Base-by-base conservation (phyloP, 2,329 filamentous ascomycete species). In the Trichophaea hybrida region DNA sequence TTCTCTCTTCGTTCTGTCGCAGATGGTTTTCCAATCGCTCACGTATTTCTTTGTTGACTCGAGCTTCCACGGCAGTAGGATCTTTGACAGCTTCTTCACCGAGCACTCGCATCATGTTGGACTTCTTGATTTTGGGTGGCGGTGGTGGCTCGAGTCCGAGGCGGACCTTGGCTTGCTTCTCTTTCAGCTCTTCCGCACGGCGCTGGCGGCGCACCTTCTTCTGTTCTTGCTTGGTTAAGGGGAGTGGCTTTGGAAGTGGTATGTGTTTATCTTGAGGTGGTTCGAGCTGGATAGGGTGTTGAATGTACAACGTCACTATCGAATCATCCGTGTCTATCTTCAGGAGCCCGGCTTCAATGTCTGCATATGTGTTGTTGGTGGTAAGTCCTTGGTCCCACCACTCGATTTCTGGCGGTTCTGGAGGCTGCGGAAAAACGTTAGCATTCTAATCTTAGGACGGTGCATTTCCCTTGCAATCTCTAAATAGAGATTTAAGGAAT, bases 311-410 rank as follows among this genome's bases (percentile, higher is more conserved):
- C 1, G 91, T 96, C 61, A 98, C 82, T 68, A 97, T 91, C 55
- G 83, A 85, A 70, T 96, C 89, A n/a, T 83, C 75, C 0, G 81
- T 81, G 43, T 82, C 78, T 64, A 95, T 80, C 71, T 90, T 93
- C 61, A 93, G 75, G 48, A 80, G 82, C 0, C 79, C 75, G 60
- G 85, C 75, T 32, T 84, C 80, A 60, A 93, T 80, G 61, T 78
- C 77, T 60, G 84, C 79, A 73, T 97, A 96, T 58, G 79, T 84
- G 46, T 80, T 79, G 46, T 85, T 87, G 55, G 85, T 79, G 13
- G 94, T 78, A 15, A 97, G 75, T 1, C 84, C 88, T 74, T 97
- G 90, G 68, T 98, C 93, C 88, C 91, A 97, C 93, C 93, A 98
- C 72, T 98, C 93, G 46, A 97, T 79, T 6, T 85, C 85, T 3